Evolutionary conservation across 2,329 filamentous ascomycete species (phyloP).

Genomic region (Gaeumannomyces tritici): DNA sequence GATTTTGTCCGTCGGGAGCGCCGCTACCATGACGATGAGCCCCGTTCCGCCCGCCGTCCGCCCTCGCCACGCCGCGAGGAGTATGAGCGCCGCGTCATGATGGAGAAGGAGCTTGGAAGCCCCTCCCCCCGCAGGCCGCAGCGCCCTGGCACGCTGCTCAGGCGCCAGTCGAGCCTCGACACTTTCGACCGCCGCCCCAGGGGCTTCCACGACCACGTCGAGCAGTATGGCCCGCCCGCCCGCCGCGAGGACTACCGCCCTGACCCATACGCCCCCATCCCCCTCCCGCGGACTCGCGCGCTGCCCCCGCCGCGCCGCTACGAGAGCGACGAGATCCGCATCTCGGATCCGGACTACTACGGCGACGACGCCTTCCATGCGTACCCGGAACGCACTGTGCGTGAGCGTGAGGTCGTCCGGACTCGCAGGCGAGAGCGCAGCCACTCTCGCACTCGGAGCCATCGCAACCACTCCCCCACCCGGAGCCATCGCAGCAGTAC

Average conservation of each 20-base stretch:
- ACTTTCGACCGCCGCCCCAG: conserved; percentile 73
- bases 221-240: conserved; percentile 54
- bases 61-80: conserved; percentile 34
- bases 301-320: conserved; percentile 49
- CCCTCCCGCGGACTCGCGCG: conserved; percentile 54
- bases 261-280: conserved; percentile 50
- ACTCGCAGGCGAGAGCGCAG: conserved; percentile 34
- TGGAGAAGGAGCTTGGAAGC: conserved; percentile 41
- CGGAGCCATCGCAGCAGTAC: conserved; percentile 26
- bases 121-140: conserved; percentile 43
- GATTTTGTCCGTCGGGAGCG: conserved; percentile 35
- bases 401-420: conserved; percentile 51
- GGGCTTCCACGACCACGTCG: conserved; percentile 39
- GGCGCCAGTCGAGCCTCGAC: conserved; percentile 79
- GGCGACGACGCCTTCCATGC: conserved; percentile 64
- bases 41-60: conserved; percentile 24
- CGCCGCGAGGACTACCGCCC: conserved; percentile 35
- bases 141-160: conserved; percentile 55
- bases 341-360: conserved; percentile 58
- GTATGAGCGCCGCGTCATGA: conserved; percentile 44
- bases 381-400: conserved; percentile 45
- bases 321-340: conserved; percentile 54
- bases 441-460: conserved; percentile 27
- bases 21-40: conserved; percentile 42
- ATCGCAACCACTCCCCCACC: conserved; percentile 25